These are phyloP conservation scores for Artomyces pyxidatus DNA, from an alignment of 768 basidiomycete species.

Conservation along the genomic window DNA sequence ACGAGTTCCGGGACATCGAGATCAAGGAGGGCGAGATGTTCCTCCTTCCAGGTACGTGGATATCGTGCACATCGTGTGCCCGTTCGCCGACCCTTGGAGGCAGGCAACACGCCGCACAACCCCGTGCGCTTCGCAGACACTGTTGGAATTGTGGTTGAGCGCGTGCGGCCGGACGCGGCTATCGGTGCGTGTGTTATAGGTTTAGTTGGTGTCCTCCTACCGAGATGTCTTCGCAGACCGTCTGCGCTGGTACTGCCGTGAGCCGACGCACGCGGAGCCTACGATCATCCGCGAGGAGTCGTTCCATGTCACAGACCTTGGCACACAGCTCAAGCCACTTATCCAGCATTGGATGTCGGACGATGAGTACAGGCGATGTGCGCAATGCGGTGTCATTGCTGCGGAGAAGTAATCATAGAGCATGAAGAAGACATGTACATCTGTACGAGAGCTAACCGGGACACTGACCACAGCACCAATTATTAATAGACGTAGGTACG, in stretches of 20 bases:
- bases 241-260: constrained; percentile 87
- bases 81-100: background rate
- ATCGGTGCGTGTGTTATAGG: constrained; percentile 46
- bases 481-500: too few relatives aligned
- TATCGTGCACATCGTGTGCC: background rate
- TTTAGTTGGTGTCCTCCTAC: constrained; percentile 2
- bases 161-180: constrained; percentile 66
- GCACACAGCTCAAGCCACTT: constrained; percentile 87
- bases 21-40: constrained; percentile 98
- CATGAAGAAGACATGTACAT: too few relatives aligned
- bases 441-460: too few relatives aligned
- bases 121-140: constrained; percentile 88
- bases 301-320: constrained; percentile 86
- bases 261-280: constrained; percentile 48
- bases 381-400: constrained; percentile 58
- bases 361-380: constrained; percentile 59
- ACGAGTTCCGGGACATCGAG: constrained; percentile 71
- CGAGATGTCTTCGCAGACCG: constrained; percentile 47
- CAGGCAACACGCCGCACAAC: constrained; percentile 95
- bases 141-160: constrained; percentile 86
- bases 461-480: too few relatives aligned
- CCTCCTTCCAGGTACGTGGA: constrained; percentile 69
- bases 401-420: constrained; percentile 51
- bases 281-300: constrained; percentile 77
- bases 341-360: constrained; percentile 78